Conservation (phyloP, 2,329 filamentous ascomycete genomes). For the Trichoderma atroviride region DNA sequence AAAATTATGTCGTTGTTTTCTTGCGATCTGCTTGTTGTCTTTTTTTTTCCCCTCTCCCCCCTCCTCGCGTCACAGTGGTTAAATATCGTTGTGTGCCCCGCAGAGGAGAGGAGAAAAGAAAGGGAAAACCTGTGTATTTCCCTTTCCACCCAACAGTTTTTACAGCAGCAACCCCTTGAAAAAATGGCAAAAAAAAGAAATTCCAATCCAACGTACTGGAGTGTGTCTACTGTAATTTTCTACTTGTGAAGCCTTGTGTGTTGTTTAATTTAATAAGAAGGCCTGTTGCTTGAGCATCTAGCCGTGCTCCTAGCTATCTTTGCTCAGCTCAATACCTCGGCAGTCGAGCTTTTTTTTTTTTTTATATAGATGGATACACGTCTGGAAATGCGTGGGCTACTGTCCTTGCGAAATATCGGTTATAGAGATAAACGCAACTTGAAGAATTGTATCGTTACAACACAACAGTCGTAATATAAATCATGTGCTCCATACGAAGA, state of each 20-base stretch:
- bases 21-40: conserved; percentile 29
- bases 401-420: neutral
- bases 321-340: neutral
- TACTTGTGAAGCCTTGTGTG: neutral
- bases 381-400: neutral
- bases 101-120: conserved; percentile 21
- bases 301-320: neutral
- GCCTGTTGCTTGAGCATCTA: neutral
- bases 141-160: conserved; percentile 5
- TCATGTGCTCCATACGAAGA: neutral
- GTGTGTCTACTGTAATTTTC: neutral
- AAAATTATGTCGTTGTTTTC: conserved; percentile 30
- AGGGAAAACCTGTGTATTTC: conserved; percentile 19
- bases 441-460: neutral
- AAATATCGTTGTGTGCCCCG: conserved; percentile 22
- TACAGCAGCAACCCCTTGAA: conserved; percentile 22
- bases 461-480: neutral
- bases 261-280: neutral
- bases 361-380: neutral
- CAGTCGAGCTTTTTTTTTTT: neutral
- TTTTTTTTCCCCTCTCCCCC: conserved; percentile 20
- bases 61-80: conserved; percentile 19
- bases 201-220: conserved; percentile 18
- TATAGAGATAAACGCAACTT: neutral
- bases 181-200: conserved; percentile 27